Percentiles rank a stretch among this genome's conserved stretches.
phyloP scores from a whole-genome alignment of 164 flowering plant species.

The Macadamia integrifolia region DNA sequence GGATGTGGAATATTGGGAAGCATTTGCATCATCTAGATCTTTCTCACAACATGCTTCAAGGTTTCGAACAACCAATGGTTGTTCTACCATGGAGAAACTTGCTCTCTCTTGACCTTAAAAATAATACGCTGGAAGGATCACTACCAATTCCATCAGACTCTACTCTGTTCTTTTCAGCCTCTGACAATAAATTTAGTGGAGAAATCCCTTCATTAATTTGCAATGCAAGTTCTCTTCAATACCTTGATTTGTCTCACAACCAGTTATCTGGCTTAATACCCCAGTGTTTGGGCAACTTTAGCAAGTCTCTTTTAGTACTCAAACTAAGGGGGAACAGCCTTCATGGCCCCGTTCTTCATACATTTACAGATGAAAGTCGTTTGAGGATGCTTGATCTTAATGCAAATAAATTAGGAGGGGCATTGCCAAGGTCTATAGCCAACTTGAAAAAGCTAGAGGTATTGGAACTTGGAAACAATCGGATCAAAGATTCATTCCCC shows the following conservation, averaged over 20 bases:
- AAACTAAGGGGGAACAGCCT: neutral
- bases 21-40: too few relatives aligned
- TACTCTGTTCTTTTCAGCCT: too few relatives aligned
- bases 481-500: constrained; percentile 3
- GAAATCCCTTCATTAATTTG: neutral
- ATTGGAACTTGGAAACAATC: constrained; percentile 4
- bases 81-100: too few relatives aligned
- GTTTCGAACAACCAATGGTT: too few relatives aligned
- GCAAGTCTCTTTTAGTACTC: neutral
- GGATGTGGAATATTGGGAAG: too few relatives aligned
- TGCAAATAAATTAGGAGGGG: constrained; percentile 1
- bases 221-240: neutral
- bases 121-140: neutral
- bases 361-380: neutral
- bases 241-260: neutral
- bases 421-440: neutral
- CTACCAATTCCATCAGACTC: neutral
- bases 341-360: neutral
- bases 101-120: too few relatives aligned
- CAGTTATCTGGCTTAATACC: neutral
- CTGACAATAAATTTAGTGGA: neutral
- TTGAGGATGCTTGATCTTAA: constrained; percentile 1
- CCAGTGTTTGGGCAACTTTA: neutral
- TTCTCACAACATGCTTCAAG: too few relatives aligned
- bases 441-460: neutral